A percentile compares a stretch with the other conserved stretches of the same genome.
Evolutionary conservation across 768 basidiomycete genomes (phyloP).

Genomic region (Mrakia gelida): DNA sequence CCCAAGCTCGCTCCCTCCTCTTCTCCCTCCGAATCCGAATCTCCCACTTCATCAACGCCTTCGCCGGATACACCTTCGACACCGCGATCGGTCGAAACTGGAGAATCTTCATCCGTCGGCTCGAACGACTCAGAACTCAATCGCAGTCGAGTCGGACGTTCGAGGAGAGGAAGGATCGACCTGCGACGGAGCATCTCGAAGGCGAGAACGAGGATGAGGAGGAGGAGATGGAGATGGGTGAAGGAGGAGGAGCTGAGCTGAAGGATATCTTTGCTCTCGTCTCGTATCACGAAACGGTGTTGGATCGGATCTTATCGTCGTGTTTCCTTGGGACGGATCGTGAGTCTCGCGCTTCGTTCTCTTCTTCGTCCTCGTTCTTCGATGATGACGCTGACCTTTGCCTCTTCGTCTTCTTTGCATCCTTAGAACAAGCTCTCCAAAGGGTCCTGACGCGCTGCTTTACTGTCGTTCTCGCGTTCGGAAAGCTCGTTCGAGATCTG

Average conservation of each 20-base stretch:
- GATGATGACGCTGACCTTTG: not conserved
- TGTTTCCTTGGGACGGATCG: conserved; percentile 65
- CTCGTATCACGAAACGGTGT: conserved; percentile 59
- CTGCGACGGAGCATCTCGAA: conserved; percentile 40
- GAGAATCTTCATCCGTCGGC: conserved; percentile 54
- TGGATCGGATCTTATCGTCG: conserved; percentile 71
- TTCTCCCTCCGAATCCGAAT: conserved; percentile 69
- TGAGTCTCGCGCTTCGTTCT: not conserved
- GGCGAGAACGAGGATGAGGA: conserved; percentile 28
- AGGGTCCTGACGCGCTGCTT: conserved; percentile 62
- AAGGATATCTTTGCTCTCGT: conserved; percentile 69
- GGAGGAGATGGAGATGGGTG: conserved; percentile 19
- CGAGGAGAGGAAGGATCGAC: not conserved
- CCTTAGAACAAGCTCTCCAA: conserved; percentile 54
- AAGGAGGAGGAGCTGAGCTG: conserved; percentile 46
- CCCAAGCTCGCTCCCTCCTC: conserved; percentile 53
- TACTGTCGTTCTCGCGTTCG: conserved; percentile 64
- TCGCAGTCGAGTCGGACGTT: not conserved
- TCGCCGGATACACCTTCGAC: conserved; percentile 71
- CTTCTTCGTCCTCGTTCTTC: not conserved
- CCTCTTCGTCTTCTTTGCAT: not conserved
- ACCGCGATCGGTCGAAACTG: conserved; percentile 76
- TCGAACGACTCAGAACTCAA: conserved; percentile 33
- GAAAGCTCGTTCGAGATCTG: conserved; percentile 61
- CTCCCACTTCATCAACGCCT: conserved; percentile 63